Evolutionary conservation across 805 yeast species (phyloP), one percentile per base, ranked within the genome.

Genomic region (Ogataea degrootiae): DNA sequence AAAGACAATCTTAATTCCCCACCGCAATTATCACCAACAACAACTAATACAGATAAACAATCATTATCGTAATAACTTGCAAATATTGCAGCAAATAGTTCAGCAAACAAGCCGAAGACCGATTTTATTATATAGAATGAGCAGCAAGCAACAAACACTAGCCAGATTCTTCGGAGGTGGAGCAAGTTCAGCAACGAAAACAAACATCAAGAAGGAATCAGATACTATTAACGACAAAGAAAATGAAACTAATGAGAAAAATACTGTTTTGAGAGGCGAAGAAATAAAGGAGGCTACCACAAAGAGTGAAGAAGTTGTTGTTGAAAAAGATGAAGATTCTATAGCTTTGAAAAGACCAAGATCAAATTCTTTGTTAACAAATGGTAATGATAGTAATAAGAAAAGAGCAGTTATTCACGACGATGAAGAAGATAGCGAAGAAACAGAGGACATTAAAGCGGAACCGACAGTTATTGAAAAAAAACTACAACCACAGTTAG

Each of bases 71-170:
- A 14, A 16, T 23, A 12, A 37, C 21, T 29, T 21, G 6, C 29
- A 22, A 31, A 9, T 21, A 40, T 6, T 16, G 11, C 37, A 17
- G 6, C 29, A 22, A 31, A 9, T 21, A 40, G 1, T 16, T n/a
- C 37, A 17, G 12, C 5, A 34, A 11, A 9, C 9, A 11, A 26
- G 11, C 7, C 9, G 6, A 26, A 26, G 31, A 26, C 31, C 9
- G 6, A 9, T 9, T 26, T 26, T 6, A 9, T 41, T 5, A 41
- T 33, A 29, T 34, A 26, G 15, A 37, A 21, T 9, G 34, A 34
- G 29, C 53, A 51, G 42, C 12, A 52, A 55, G 42, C 59, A 55
- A 37, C 59, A 55, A 43, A 55, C 59, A 3, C 39, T 55, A 19
- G 53, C 56, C 11, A 42, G 59, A 34, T 55, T 55, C 23, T 55